Evolutionary conservation across 108 stramenopile genomes (phyloP), one percentile per base, ranked within the genome.

Genomic region (Conticribra weissflogii): DNA sequence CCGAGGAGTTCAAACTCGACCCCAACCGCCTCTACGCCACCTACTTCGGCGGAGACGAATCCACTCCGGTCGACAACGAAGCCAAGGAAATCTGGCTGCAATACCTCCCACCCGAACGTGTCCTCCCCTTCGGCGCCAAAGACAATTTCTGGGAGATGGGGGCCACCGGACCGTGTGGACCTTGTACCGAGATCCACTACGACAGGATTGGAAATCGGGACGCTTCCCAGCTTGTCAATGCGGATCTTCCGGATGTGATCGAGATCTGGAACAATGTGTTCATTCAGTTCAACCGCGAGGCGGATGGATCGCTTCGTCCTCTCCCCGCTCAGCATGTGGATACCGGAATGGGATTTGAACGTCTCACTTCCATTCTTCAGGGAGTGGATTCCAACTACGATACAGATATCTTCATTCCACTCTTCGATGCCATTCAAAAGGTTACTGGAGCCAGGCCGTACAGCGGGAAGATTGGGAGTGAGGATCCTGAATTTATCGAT

Each of bases 71-170:
- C 16, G 99, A 99, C 68, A 61, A 74, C 2, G 99, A 99, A 78
- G 98, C 98, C 19, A 51, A 86, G 45, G 81, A 88, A 25, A 72
- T 97, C 31, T 98, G 99, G 98, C 83, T 97, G 56, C 71, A 91
- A 68, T 98, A 81, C 77, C 76, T 98, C 23, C 99, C 98, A 25
- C 74, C 84, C 17, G 85, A 92, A 7, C 80, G 95, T n/a, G 95
- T 99, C 33, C 73, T 99, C 45, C 96, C 98, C 34, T 97, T 97
- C 76, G 92, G 83, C 72, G 95, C 95, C 59, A 83, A 84, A 74
- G 96, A 99, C 73, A 99, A 99, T 85, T 99, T 99, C 82, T 99
- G 99, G 99, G 99, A 99, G 83, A 98, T 99, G 98, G 98, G 98
- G 12, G 97, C 96, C 50, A 98, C 96, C 5, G 98, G 97, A n/a